A percentile compares a stretch with the other conserved stretches of the same genome.
These are phyloP conservation scores for Puccinia sorghi DNA, from an alignment of 1,284 basidiomycete genomes.

Conservation along the genomic window DNA sequence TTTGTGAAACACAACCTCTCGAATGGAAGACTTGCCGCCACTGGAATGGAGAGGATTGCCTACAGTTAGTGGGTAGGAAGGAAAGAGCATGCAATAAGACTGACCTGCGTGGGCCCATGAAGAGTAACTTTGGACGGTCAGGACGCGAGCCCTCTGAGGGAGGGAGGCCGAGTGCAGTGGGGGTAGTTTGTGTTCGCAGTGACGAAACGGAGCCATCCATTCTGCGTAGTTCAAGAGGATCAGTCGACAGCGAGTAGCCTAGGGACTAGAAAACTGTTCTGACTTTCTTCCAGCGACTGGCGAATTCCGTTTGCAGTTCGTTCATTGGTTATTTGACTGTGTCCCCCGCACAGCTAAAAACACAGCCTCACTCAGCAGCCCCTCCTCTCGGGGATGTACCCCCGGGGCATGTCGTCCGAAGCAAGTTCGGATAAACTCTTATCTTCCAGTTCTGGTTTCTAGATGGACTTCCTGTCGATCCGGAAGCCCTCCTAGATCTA, in stretches of 20 bases:
- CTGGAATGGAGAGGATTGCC: no score
- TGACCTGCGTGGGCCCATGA: slow-evolving; percentile 76
- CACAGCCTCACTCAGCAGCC: no score
- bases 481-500: no score
- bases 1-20: slow-evolving; percentile 85
- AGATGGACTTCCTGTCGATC: no score
- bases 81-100: slow-evolving; percentile 52
- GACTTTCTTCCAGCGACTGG: background rate
- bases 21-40: slow-evolving; percentile 89
- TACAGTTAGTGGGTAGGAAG: no score
- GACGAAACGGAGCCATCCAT: slow-evolving; percentile 39
- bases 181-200: slow-evolving; percentile 17
- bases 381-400: no score
- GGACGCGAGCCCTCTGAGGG: slow-evolving; percentile 22
- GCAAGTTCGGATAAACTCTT: no score
- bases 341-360: no score
- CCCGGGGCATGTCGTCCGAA: no score
- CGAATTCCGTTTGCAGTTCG: background rate
- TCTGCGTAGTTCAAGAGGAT: background rate
- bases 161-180: background rate
- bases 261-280: background rate
- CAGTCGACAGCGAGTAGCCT: background rate
- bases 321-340: background rate
- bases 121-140: slow-evolving; percentile 65
- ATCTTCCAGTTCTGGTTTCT: no score